These are phyloP conservation scores for Epichloe gansuensis DNA, from an alignment of 2,329 filamentous ascomycete species.

Conservation along the genomic window DNA sequence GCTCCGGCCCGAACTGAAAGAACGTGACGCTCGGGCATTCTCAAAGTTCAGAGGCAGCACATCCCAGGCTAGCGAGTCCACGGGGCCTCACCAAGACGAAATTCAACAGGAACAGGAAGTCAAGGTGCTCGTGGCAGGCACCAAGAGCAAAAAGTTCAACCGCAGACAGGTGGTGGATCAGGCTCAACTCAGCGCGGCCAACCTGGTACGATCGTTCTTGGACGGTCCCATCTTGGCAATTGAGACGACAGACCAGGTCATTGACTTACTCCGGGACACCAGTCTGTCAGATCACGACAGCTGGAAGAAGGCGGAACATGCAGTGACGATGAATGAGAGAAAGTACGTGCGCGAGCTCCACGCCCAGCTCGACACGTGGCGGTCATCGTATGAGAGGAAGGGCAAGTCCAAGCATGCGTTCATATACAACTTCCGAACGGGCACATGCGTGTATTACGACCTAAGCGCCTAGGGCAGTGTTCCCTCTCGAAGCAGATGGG, in stretches of 20 bases:
- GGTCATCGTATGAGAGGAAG: constrained; percentile 40
- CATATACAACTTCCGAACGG: constrained; percentile 84
- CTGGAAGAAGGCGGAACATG: constrained; percentile 73
- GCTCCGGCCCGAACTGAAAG: constrained; percentile 70
- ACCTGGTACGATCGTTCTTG: constrained; percentile 57
- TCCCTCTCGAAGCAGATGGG: too few relatives aligned
- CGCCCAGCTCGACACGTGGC: constrained; percentile 57
- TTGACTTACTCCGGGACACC: constrained; percentile 65
- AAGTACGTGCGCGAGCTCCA: constrained; percentile 77
- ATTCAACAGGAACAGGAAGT: constrained; percentile 54
- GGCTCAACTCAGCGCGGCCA: constrained; percentile 46
- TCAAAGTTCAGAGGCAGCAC: constrained; percentile 26
- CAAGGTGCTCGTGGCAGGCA: constrained; percentile 70
- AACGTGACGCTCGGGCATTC: constrained; percentile 54
- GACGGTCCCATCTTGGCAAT: constrained; percentile 76
- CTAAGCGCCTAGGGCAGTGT: constrained; percentile 33
- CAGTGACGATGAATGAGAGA: constrained; percentile 62
- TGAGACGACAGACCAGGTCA: constrained; percentile 73
- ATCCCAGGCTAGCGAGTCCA: constrained; percentile 17
- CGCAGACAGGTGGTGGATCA: constrained; percentile 77
- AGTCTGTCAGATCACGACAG: constrained; percentile 67
- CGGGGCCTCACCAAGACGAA: constrained; percentile 14
- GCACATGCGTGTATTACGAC: constrained; percentile 77
- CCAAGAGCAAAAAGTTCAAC: constrained; percentile 84
- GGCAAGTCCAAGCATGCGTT: constrained; percentile 60